Evolutionary conservation across 176 grass and related monocot species (phyloP), one percentile per base, ranked within the genome.

Genomic region (Musa troglodytarum): DNA sequence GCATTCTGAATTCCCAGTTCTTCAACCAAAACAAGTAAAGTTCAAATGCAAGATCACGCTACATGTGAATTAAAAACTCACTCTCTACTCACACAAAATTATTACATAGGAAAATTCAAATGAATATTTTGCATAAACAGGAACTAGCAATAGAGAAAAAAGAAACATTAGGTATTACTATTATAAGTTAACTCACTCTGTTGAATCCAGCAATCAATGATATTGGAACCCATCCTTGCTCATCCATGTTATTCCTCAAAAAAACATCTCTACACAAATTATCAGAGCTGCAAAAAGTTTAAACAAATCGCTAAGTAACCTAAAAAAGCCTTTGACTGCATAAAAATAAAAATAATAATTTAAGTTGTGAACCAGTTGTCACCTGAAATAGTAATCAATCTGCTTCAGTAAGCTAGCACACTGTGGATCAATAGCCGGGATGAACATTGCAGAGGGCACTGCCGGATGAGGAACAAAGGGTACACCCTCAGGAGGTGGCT

Each of bases 381-480:
- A 99, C 95, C 95, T 99, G 86, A 99, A 99, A 78, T 99, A 99
- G 81, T 91, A 99, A 72, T 99, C 86, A 69, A 99, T 92, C 82
- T 99, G 95, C 21, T 89, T 87, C 50, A 94, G 66, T 70, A 99
- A 79, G 74, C 74, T 85, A 69, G 56, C 71, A 25, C 75, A 80
- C 26, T 77, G 74, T 10, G 85, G 65, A 66, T 89, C 69, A 23
- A 77, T 49, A 24, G 55, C 53, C 2, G 73, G 52, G 19, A 71
- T 62, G 11, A 88, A 86, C 73, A 86, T 89, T 17, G 85, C 76
- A 78, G 86, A 66, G 2, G 88, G 86, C 7, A 70, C 88, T 62
- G 90, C 78, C 53, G 84, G 89, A 81, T 83, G 84, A 66, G 88
- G 72, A 15, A 85, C 76, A 81, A 92, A 88, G 67, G 80, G 3